Evolutionary conservation across 2,329 filamentous ascomycete genomes (phyloP).

Genomic region (Sclerotinia nivalis): DNA sequence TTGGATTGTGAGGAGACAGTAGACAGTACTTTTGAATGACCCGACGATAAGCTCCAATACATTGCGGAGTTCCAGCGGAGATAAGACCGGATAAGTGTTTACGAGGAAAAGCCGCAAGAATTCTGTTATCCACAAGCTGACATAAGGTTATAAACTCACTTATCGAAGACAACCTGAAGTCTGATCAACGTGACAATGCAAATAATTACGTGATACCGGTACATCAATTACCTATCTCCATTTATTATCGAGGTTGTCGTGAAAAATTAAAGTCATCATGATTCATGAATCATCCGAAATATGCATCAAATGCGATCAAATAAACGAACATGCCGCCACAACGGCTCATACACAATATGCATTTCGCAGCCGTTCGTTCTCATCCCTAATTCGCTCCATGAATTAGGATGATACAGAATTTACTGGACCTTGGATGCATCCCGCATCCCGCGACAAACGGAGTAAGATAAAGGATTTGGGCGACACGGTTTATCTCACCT

Average conservation of each 20-base stretch:
- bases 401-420: background rate
- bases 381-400: background rate
- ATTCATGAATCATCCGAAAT: background rate
- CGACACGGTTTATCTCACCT: background rate
- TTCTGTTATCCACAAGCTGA: too few relatives aligned
- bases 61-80: background rate
- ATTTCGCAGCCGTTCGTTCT: background rate
- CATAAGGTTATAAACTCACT: background rate
- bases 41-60: too few relatives aligned
- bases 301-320: conserved; percentile 13
- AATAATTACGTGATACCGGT: background rate
- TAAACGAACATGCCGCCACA: background rate
- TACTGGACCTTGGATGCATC: background rate
- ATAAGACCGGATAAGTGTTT: background rate
- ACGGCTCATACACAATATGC: conserved; percentile 5
- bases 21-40: background rate
- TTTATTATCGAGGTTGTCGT: background rate
- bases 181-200: background rate
- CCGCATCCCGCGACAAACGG: conserved; percentile 3
- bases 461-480: background rate
- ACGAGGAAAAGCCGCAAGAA: background rate
- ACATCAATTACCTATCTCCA: conserved; percentile 5
- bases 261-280: conserved; percentile 1
- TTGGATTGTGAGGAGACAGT: background rate
- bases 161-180: background rate